phyloP scores from a whole-genome alignment of 1,284 basidiomycete genomes.

The Ustilago vetiveriae region DNA sequence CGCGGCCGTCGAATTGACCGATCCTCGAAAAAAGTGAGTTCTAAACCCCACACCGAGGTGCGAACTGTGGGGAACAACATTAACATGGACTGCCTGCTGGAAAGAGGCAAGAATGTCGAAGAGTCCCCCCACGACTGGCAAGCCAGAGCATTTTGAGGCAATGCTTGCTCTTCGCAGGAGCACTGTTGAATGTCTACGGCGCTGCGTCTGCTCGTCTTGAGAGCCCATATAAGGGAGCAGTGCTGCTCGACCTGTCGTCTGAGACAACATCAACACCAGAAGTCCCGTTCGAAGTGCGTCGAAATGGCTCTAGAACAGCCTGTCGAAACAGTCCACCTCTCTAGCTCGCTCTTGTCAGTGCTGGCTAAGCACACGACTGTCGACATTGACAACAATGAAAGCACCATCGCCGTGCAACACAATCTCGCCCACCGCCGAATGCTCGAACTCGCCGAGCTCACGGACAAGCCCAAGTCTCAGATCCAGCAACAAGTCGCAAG shows the following conservation, averaged over 20 bases:
- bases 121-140: no score
- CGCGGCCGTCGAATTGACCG: slow-evolving; percentile 11
- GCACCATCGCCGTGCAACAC: slow-evolving; percentile 19
- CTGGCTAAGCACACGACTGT: slow-evolving; percentile 12
- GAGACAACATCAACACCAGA: no score
- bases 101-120: no score
- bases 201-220: slow-evolving; percentile 9
- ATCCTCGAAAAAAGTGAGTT: background rate
- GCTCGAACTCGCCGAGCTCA: slow-evolving; percentile 12
- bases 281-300: background rate
- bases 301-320: slow-evolving; percentile 12
- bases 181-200: no score
- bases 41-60: background rate
- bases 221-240: background rate
- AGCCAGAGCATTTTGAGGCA: no score
- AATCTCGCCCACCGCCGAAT: slow-evolving; percentile 28
- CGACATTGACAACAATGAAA: slow-evolving; percentile 34
- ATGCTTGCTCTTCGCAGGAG: no score
- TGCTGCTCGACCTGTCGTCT: background rate
- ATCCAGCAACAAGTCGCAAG: slow-evolving; percentile 9
- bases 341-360: slow-evolving; percentile 22
- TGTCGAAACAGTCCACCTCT: slow-evolving; percentile 9
- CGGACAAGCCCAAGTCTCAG: background rate
- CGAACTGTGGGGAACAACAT: background rate
- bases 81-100: no score